Percentiles rank a stretch among this genome's conserved stretches.
phyloP scores from a whole-genome alignment of 306 rosid genomes.

The Sindora glabra region DNA sequence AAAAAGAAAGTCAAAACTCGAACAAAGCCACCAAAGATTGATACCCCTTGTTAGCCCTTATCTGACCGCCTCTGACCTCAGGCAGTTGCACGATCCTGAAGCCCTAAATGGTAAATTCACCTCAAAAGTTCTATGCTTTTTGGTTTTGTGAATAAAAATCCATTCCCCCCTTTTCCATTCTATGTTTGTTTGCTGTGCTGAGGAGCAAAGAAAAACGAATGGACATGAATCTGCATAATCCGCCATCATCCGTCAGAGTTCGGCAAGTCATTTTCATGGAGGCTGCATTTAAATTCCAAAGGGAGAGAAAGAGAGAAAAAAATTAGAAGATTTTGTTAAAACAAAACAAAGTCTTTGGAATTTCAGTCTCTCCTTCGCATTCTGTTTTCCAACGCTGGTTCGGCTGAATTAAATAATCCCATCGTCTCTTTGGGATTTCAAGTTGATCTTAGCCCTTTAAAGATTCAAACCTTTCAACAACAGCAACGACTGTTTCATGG shows the following conservation, averaged over 20 bases:
- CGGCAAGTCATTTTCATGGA: constrained; percentile 38
- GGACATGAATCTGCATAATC: constrained; percentile 37
- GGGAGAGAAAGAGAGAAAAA: constrained; percentile 14
- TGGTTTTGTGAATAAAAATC: background rate
- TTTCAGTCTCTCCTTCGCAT: constrained; percentile 21
- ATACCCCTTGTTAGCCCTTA: background rate
- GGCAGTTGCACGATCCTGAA: background rate
- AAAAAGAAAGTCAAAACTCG: constrained; percentile 34
- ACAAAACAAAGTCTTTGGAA: constrained; percentile 22
- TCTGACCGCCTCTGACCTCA: background rate
- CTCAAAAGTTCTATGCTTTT: constrained; percentile 3
- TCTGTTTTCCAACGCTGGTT: constrained; percentile 40
- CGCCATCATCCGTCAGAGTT: constrained; percentile 51
- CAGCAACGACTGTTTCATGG: constrained; percentile 23
- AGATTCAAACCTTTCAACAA: constrained; percentile 24
- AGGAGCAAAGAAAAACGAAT: constrained; percentile 7
- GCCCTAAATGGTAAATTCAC: constrained; percentile 28
- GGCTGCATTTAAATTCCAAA: constrained; percentile 14
- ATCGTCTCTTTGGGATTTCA: background rate
- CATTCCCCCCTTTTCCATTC: background rate
- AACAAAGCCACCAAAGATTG: background rate
- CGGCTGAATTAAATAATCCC: constrained; percentile 12
- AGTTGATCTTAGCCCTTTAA: constrained; percentile 22
- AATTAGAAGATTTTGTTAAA: background rate
- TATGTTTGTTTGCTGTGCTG: background rate